A percentile compares a stretch with the other conserved stretches of the same genome.
These are phyloP conservation scores for Xylaria nigripes DNA, from an alignment of 495 filamentous ascomycete species.

Conservation along the genomic window DNA sequence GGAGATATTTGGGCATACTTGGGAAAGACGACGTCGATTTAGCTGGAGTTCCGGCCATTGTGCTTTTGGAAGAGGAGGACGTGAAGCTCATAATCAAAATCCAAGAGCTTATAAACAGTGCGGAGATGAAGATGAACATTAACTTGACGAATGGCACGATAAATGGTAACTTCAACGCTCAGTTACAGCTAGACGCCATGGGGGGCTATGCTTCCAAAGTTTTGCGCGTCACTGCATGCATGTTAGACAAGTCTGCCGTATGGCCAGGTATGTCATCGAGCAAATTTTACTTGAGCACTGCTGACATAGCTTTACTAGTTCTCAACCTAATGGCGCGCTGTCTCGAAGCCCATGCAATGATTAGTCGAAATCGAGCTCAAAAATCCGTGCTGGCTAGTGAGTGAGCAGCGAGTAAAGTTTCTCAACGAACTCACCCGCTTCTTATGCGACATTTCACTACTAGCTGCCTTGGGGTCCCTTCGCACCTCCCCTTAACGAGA, in stretches of 20 bases:
- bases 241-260: slow-evolving; percentile 81
- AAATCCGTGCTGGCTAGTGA: slow-evolving; percentile 45
- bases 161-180: slow-evolving; percentile 41
- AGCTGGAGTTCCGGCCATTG: slow-evolving; percentile 66
- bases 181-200: slow-evolving; percentile 52
- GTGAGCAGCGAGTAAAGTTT: slow-evolving; percentile 5
- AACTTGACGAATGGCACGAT: slow-evolving; percentile 36
- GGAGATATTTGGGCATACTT: slow-evolving; percentile 76
- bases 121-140: slow-evolving; percentile 70
- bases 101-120: slow-evolving; percentile 66
- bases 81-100: slow-evolving; percentile 80
- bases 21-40: slow-evolving; percentile 75
- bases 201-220: slow-evolving; percentile 80
- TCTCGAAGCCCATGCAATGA: slow-evolving; percentile 74
- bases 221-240: slow-evolving; percentile 74
- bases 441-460: not conserved
- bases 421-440: not conserved
- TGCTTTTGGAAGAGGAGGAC: slow-evolving; percentile 91
- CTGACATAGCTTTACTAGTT: slow-evolving; percentile 40
- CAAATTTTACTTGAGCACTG: not conserved
- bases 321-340: slow-evolving; percentile 82
- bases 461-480: slow-evolving; percentile 4
- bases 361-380: slow-evolving; percentile 63
- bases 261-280: slow-evolving; percentile 69
- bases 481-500: not conserved